These are phyloP conservation scores for Camellia japonica DNA, from an alignment of 148 eudicot species.

Conservation along the genomic window DNA sequence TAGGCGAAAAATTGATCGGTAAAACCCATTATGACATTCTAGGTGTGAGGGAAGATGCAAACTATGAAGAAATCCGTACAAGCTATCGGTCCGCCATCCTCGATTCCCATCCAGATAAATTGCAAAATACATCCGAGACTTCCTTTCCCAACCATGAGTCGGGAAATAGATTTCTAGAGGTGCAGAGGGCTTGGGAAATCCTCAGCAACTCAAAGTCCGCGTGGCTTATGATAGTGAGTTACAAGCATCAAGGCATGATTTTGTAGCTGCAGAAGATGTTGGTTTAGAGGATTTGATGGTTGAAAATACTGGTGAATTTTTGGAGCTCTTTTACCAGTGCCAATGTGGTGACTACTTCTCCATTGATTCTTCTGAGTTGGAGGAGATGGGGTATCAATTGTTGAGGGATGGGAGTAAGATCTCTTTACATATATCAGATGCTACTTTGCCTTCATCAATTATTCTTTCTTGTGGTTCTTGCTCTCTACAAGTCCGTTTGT, in stretches of 20 bases:
- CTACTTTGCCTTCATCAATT: slow-evolving; percentile 40
- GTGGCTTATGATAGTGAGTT: slow-evolving; percentile 60
- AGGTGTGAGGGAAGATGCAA: slow-evolving; percentile 68
- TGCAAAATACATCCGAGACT: slow-evolving; percentile 28
- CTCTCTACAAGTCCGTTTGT: slow-evolving; percentile 65
- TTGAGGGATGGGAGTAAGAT: slow-evolving; percentile 38
- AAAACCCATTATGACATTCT: slow-evolving; percentile 70
- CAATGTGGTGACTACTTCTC: slow-evolving; percentile 76
- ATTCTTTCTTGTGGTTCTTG: slow-evolving; percentile 81
- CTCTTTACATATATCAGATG: slow-evolving; percentile 28
- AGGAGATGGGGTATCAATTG: slow-evolving; percentile 67
- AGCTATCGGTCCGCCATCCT: slow-evolving; percentile 68
- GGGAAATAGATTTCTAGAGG: slow-evolving; percentile 47
- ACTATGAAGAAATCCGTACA: slow-evolving; percentile 63
- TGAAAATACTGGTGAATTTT: slow-evolving; percentile 37
- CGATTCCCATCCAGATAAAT: slow-evolving; percentile 68
- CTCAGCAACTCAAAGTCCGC: slow-evolving; percentile 63
- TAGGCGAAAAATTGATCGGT: slow-evolving; percentile 14
- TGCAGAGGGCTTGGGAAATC: slow-evolving; percentile 90
- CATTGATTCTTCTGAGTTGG: slow-evolving; percentile 62
- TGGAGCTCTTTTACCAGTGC: slow-evolving; percentile 56
- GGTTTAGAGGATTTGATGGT: slow-evolving; percentile 53
- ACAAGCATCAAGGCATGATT: slow-evolving; percentile 38
- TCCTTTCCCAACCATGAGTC: slow-evolving; percentile 18
- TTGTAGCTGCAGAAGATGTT: slow-evolving; percentile 54